Evolutionary conservation across 2,329 filamentous ascomycete genomes (phyloP).

Genomic region (Raffaelea arxii): DNA sequence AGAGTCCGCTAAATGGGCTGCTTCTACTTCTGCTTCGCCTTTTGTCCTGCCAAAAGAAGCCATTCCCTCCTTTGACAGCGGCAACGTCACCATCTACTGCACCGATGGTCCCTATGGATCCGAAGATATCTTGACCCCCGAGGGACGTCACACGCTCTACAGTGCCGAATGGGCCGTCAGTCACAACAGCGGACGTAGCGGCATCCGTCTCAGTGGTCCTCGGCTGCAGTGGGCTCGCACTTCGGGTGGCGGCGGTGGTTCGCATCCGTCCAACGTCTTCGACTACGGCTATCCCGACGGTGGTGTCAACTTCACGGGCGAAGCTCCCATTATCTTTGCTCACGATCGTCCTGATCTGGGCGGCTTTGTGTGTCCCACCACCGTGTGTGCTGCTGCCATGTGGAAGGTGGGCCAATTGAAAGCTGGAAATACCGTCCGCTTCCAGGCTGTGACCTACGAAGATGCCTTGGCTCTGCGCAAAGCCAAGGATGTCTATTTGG

Average conservation of each 20-base stretch:
- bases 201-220: constrained; percentile 50
- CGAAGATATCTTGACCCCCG: constrained; percentile 35
- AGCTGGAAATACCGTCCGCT: constrained; percentile 44
- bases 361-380: constrained; percentile 47
- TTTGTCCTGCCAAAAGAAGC: constrained; percentile 16
- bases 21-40: neutral
- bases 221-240: constrained; percentile 47
- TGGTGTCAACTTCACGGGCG: constrained; percentile 50
- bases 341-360: constrained; percentile 51
- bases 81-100: constrained; percentile 40
- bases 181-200: constrained; percentile 51
- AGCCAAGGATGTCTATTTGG: neutral
- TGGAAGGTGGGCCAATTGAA: constrained; percentile 55
- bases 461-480: constrained; percentile 24
- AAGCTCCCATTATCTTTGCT: constrained; percentile 50
- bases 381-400: constrained; percentile 45
- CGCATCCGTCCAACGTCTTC: constrained; percentile 49
- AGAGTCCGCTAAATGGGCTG: neutral
- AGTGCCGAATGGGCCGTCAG: constrained; percentile 47
- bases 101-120: constrained; percentile 49
- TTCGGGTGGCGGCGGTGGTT: constrained; percentile 53
- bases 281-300: constrained; percentile 52
- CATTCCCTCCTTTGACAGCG: constrained; percentile 36
- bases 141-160: constrained; percentile 49
- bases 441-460: constrained; percentile 38